Base-by-base conservation (phyloP, 441 rosid genomes). In the Metrosideros polymorpha region DNA sequence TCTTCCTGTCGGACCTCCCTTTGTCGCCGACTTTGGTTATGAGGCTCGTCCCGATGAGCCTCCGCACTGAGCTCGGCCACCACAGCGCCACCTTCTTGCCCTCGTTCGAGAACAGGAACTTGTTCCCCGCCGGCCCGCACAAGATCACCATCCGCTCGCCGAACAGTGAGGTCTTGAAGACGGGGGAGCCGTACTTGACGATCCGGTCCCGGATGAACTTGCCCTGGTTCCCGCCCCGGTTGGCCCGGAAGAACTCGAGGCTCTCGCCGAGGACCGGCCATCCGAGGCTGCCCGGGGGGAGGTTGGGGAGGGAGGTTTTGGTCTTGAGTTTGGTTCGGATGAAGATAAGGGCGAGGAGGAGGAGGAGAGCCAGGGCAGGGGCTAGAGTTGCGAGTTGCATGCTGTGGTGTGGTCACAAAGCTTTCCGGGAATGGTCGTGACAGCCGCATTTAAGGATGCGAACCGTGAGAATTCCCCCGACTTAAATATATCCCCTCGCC, bases 51-150 rank as follows among this genome's bases (percentile, higher is more conserved):
- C 50, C 51, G 18, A 88, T 54, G 29, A 88, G 63, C 54, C 61
- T 86, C 27, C 27, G 83, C 39, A 86, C 63, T 3, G 90, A 63
- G 6, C 17, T 52, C 3, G 89, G 90, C 91, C 91, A 84, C 91
- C 92, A 89, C 53, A 50, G 19, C 14, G 54, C 79, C 66, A 88
- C 87, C 87, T 86, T 50, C 85, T 87, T 88, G 84, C 87, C 84
- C 85, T 91, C 90, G 25, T 87, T 91, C 47, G 83, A 83, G 85
- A 89, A 88, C 82, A 87, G 32, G 71, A 88, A 57, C 87, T 88
- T 91, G 66, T 89, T 79, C 52, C 87, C 89, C 5, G 86, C 84
- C 2, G 84, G 55, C 32, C 89, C 87, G 39, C 89, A 82, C 15
- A 88, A 3, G 49, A 89, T 83, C 42, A 59, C 71, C 77, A 77